Evolutionary conservation across 331 rosid species (phyloP).

Genomic region (Acacia pycnantha): DNA sequence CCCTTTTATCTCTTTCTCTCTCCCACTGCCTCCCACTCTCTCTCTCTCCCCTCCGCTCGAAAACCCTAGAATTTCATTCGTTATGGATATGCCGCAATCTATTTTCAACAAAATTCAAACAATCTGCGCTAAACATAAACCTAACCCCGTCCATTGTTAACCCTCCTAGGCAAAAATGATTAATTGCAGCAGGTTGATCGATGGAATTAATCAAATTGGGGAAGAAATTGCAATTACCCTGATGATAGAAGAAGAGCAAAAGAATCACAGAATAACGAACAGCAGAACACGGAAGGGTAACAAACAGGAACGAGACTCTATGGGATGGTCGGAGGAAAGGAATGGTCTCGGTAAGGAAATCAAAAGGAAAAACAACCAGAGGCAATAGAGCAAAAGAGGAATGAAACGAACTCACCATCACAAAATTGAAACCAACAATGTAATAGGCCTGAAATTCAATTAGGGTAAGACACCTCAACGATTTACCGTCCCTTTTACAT

Average conservation of each 20-base stretch:
- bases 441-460: slow-evolving; percentile 61
- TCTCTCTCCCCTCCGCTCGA: too few species aligned
- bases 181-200: too few species aligned
- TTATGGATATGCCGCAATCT: too few species aligned
- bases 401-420: slow-evolving; percentile 48
- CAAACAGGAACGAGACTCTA: neutral
- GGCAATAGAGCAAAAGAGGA: slow-evolving; percentile 11
- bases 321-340: neutral
- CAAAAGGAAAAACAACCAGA: neutral
- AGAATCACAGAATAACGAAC: neutral
- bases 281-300: neutral
- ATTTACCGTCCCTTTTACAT: slow-evolving; percentile 38
- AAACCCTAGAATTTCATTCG: too few species aligned
- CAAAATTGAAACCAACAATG: slow-evolving; percentile 25
- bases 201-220: neutral
- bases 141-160: too few species aligned
- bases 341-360: neutral
- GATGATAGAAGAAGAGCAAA: neutral
- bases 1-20: too few species aligned
- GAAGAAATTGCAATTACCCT: neutral
- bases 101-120: too few species aligned
- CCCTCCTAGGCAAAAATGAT: too few species aligned
- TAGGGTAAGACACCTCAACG: slow-evolving; percentile 50
- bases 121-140: too few species aligned
- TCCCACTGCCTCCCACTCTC: too few species aligned